Evolutionary conservation across 371 early-diverging fungal species (phyloP).

Genomic region (Parasitella parasitica): DNA sequence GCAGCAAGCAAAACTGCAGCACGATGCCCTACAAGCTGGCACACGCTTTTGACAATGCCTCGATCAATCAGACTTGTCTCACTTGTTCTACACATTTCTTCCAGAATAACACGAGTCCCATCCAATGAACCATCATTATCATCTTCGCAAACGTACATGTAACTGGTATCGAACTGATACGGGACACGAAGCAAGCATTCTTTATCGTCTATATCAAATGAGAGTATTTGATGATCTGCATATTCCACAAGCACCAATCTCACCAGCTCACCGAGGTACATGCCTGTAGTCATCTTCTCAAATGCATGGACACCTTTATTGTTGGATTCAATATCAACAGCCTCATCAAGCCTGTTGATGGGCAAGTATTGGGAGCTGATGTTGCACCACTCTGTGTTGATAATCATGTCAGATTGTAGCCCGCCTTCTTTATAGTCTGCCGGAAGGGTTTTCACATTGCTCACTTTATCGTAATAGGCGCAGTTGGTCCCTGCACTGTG

Average conservation of each 20-base stretch:
- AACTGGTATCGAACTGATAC: constrained; percentile 80
- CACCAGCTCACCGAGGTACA: constrained; percentile 92
- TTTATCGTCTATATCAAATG: constrained; percentile 61
- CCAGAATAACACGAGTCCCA: constrained; percentile 44
- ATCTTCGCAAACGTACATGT: constrained; percentile 65
- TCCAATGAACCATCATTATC: constrained; percentile 34
- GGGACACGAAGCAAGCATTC: constrained; percentile 47
- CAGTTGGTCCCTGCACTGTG: constrained; percentile 96
- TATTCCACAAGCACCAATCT: constrained; percentile 77
- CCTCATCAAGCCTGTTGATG: constrained; percentile 75
- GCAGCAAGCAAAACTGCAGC: constrained; percentile 45
- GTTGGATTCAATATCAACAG: constrained; percentile 72
- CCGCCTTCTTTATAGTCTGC: constrained; percentile 6
- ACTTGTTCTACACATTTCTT: constrained; percentile 44
- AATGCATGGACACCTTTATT: constrained; percentile 80
- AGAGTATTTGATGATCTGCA: constrained; percentile 55
- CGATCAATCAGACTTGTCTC: constrained; percentile 38
- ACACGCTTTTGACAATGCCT: constrained; percentile 44
- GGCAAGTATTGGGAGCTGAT: constrained; percentile 70
- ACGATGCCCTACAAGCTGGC: constrained; percentile 43
- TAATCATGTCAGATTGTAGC: constrained; percentile 68
- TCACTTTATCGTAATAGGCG: constrained; percentile 68
- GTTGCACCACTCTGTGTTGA: constrained; percentile 88
- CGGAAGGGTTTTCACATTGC: constrained; percentile 30
- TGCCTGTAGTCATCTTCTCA: constrained; percentile 94